Base-by-base conservation (phyloP, 305 asterid genomes). In the Ilex paraguariensis region DNA sequence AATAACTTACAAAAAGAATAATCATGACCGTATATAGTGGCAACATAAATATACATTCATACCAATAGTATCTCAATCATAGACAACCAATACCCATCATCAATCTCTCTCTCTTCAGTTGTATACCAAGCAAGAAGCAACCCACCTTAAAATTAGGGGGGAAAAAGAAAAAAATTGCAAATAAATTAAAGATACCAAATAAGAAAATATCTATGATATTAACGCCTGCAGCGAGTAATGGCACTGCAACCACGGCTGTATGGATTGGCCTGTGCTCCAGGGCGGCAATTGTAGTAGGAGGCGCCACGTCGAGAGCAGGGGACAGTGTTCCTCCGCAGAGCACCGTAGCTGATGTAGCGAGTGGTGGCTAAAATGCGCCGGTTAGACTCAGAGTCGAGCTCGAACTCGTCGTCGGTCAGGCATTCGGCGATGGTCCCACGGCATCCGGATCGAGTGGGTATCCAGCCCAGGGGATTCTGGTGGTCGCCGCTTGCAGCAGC, bases 181-280 rank as follows among this genome's bases (percentile, higher is more conserved):
- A 54, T 17, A 8, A 30, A 70, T 30, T 54, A 55, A 32, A 52
- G 52, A 64, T 64, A 64, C 68, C 60, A 52, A 4, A 40, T 31
- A 57, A 54, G 42, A 64, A 33, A 54, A 32, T 46, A 21, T 10
- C 46, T 54, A 28, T 12, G 8, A 28, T 57, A 33, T 63, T 70
- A 85, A 70, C 86, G 66, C 63, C 95, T 70, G 71, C 91, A 86
- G 33, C 81, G 84, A 9, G 95, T 86, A 58, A 74, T 79, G 60
- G 95, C 88, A 46, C 79, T 59, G 84, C 95, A 84, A 0, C 84
- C 79, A 13, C 95, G 86, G 7, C 63, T 7, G 74, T 86, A 86
- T 13, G 95, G 87, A 64, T 84, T 84, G n/a, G 84, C 87, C 49
- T 72, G 82, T 7, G 82, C 95, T 33, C 91, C 95, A 2, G 85